Evolutionary conservation across 139 green algal species (phyloP), one percentile per base, ranked within the genome.

Genomic region (Picochlorum sp.): DNA sequence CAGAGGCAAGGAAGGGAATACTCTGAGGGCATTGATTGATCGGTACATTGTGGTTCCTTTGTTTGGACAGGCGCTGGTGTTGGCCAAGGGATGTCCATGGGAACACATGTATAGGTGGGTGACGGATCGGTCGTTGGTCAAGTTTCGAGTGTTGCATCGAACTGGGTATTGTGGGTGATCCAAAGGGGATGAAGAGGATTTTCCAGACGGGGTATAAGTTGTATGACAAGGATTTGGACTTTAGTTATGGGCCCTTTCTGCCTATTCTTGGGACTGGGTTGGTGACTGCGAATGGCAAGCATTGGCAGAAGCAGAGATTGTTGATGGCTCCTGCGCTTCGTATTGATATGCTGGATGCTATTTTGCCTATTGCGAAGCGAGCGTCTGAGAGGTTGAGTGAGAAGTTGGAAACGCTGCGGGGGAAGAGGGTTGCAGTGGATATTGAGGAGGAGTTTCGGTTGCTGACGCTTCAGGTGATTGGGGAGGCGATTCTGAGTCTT

Each of bases 391-490:
- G 88, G 15, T 69, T 97, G 56, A 77, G 57, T 34, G 72, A 62
- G 32, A 92, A 95, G 75, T 74, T 97, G 44, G 72, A 86, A 60
- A 37, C 11, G 0, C 67, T 79, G 38, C 71, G 61, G 6, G 75
- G 78, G 34, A 90, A 68, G 4, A 68, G 64, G 4, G 23, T 57
- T 24, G 21, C 78, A 13, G 63, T 97, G 2, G 78, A 94, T 55
- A 80, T 98, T 21, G 81, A 94, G 62, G 82, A 95, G 52, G 89
- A 96, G 81, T 96, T 95, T 69, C 68, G 85, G 49, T 81, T 90
- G 69, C 74, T 97, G 8, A 96, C 90, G 24, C 79, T 96, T 68
- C 90, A 95, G 62, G 84, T 96, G 45, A 97, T 97, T 55, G 91
- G 88, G 0, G 83, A 95, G 65, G 90, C 90, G 1, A 81, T 96